These are phyloP conservation scores for Venturia carpophila DNA, from an alignment of 2,329 filamentous ascomycete species.

Conservation along the genomic window DNA sequence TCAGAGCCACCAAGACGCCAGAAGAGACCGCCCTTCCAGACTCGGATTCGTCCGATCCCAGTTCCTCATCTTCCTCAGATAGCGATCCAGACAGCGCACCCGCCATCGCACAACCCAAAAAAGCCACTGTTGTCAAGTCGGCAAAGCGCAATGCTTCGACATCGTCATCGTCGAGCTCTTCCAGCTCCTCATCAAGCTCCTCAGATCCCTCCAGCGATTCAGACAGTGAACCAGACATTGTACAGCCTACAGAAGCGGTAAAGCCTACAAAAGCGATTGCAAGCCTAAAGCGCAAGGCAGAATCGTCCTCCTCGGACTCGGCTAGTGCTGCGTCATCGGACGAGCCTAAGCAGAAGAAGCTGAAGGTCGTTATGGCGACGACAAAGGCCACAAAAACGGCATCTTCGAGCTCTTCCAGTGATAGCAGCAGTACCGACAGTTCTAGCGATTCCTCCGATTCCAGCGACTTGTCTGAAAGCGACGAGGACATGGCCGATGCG, in stretches of 20 bases:
- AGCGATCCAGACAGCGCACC: background rate
- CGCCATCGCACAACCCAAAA: background rate
- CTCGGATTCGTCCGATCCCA: conserved; percentile 1
- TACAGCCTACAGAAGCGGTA: background rate
- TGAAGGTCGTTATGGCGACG: background rate
- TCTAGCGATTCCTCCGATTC: no score
- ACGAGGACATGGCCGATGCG: no score
- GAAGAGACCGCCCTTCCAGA: background rate
- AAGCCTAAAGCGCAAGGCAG: conserved; percentile 5
- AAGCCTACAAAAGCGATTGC: background rate
- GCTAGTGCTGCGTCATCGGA: background rate
- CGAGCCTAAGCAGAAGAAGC: conserved; percentile 8
- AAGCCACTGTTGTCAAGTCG: conserved; percentile 3
- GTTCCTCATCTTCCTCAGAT: conserved; percentile 1
- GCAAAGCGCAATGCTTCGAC: conserved; percentile 2
- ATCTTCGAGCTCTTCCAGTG: background rate
- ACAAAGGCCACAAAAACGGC: background rate
- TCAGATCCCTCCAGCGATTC: conserved; percentile 13
- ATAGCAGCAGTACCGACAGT: no score
- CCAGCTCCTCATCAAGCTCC: conserved; percentile 13
- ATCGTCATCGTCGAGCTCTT: background rate
- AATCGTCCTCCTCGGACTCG: background rate
- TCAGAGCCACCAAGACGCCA: conserved; percentile 10
- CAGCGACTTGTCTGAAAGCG: no score
- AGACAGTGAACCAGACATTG: background rate